Conservation (phyloP, 768 basidiomycete genomes). For the Rhodotorula diobovata region DNA sequence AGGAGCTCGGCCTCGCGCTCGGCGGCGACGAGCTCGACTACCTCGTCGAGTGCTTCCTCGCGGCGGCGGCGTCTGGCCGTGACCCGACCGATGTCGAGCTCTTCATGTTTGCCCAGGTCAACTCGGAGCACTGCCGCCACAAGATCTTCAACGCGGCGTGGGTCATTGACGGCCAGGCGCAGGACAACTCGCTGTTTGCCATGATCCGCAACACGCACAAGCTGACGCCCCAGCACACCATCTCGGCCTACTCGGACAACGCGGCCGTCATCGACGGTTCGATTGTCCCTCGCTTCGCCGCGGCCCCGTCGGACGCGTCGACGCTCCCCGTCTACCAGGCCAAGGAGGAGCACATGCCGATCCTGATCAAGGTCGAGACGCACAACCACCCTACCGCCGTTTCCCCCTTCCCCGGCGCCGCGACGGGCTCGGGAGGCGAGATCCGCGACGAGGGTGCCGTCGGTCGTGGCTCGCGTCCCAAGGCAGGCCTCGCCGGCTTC, state of each 20-base stretch:
- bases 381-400: conserved; percentile 99
- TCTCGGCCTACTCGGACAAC: conserved; percentile 97
- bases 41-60: conserved; percentile 78
- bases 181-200: conserved; percentile 75
- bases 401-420: conserved; percentile 96
- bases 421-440: conserved; percentile 96
- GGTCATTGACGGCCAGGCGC: conserved; percentile 69
- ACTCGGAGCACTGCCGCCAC: conserved; percentile 99
- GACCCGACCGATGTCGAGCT: conserved; percentile 95
- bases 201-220: conserved; percentile 98
- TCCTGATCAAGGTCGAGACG: conserved; percentile 96
- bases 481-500: conserved; percentile 89
- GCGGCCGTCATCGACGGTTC: conserved; percentile 87
- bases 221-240: conserved; percentile 66
- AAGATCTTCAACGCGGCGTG: conserved; percentile 99
- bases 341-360: conserved; percentile 67
- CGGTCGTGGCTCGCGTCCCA: conserved; percentile 89
- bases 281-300: conserved; percentile 66
- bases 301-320: conserved; percentile 41
- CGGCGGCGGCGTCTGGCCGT: conserved; percentile 51
- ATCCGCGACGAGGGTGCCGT: conserved; percentile 97
- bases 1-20: conserved; percentile 80
- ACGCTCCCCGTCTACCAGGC: conserved; percentile 55
- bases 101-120: conserved; percentile 99
- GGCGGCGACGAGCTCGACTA: conserved; percentile 86